Percentiles rank a stretch among this genome's conserved stretches.
Evolutionary conservation across 1,139 yeast species (phyloP).

Genomic region (Suhomyces bribrorum): DNA sequence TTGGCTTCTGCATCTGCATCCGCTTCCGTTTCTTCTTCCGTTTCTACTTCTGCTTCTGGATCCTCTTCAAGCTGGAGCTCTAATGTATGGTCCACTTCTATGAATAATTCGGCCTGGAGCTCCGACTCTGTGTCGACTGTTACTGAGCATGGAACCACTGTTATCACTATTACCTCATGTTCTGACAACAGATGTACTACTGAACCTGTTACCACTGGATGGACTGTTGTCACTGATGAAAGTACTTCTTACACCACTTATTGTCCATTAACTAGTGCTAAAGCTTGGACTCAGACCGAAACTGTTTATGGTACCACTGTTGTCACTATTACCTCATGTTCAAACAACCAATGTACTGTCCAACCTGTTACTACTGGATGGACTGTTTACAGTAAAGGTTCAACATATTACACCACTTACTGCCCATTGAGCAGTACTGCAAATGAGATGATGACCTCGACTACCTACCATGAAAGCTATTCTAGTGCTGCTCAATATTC

Average conservation of each 20-base stretch:
- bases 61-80: not conserved
- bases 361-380: too few species aligned
- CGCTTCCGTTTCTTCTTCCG: too few species aligned
- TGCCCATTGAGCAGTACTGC: slow-evolving; percentile 19
- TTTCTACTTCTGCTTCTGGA: not conserved
- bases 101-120: too few species aligned
- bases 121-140: not conserved
- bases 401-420: slow-evolving; percentile 17
- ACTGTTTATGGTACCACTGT: slow-evolving; percentile 1
- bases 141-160: slow-evolving; percentile 15
- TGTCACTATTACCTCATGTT: slow-evolving; percentile 12
- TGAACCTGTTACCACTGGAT: slow-evolving; percentile 9
- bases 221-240: slow-evolving; percentile 6
- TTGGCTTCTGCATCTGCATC: slow-evolving; percentile 14
- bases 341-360: slow-evolving; percentile 6
- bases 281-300: too few species aligned
- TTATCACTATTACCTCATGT: slow-evolving; percentile 21
- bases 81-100: too few species aligned
- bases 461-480: slow-evolving; percentile 11
- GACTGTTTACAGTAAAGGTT: too few species aligned
- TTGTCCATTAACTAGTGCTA: slow-evolving; percentile 17
- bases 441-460: too few species aligned
- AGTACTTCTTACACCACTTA: slow-evolving; percentile 16
- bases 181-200: slow-evolving; percentile 7
- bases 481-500: too few species aligned